phyloP scores from a whole-genome alignment of 2,329 filamentous ascomycete genomes.

The Trichophyton simii region DNA sequence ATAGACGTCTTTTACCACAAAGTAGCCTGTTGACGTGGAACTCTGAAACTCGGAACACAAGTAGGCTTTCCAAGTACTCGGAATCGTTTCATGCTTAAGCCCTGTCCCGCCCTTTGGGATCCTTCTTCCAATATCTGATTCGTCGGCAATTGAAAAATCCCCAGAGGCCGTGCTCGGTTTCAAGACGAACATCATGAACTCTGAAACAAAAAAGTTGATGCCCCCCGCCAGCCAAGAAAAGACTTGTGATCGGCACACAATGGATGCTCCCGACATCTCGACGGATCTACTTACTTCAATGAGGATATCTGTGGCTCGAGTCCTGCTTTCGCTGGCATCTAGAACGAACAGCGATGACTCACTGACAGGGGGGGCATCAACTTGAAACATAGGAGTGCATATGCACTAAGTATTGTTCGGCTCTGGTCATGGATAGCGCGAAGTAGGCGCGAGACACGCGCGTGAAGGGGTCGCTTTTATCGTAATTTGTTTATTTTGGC shows the following conservation, averaged over 20 bases:
- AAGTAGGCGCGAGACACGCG: constrained; percentile 1
- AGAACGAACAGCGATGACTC: neutral
- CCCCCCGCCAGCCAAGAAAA: neutral
- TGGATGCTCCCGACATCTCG: neutral
- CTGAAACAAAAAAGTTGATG: constrained; percentile 3
- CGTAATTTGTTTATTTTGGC: neutral
- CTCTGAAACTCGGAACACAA: neutral
- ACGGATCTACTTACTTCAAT: neutral
- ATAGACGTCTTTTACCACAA: neutral
- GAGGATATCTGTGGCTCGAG: neutral
- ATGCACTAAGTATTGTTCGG: neutral
- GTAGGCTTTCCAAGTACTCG: neutral
- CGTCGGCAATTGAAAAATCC: neutral
- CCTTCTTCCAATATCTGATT: neutral
- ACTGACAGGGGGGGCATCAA: neutral
- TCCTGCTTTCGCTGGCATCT: neutral
- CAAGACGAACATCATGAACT: neutral
- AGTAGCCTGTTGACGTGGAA: neutral
- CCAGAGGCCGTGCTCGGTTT: neutral
- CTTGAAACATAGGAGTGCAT: neutral
- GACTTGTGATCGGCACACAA: neutral
- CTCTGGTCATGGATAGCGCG: neutral
- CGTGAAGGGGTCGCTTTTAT: neutral
- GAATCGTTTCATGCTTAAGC: neutral
- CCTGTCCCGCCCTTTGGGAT: neutral